Percentiles rank a stretch among this genome's conserved stretches.
These are phyloP conservation scores for Acanthamoeba healyi DNA, from an alignment of 208 protist genomes.

Conservation along the genomic window DNA sequence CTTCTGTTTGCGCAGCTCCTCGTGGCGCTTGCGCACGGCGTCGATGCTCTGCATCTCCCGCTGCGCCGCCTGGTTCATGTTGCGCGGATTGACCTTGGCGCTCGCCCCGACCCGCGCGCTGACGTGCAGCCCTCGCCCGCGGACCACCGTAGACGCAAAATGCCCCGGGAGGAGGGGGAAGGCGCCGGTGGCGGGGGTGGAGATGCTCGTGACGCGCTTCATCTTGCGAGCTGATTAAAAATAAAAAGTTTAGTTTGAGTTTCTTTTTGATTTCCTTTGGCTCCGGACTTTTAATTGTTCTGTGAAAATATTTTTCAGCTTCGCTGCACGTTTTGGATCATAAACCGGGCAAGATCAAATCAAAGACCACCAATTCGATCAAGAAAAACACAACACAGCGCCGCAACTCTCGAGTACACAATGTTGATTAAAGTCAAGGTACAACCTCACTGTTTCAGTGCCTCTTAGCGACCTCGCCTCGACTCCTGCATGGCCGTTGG, in stretches of 20 bases:
- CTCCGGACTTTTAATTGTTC: neutral
- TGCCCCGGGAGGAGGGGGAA: neutral
- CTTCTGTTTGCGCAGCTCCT: constrained; percentile 19
- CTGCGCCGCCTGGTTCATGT: constrained; percentile 24
- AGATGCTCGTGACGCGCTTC: neutral
- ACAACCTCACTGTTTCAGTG: neutral
- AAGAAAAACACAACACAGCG: no score
- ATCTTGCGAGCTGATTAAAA: neutral
- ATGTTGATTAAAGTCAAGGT: constrained; percentile 63
- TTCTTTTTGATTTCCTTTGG: neutral
- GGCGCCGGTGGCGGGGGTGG: neutral
- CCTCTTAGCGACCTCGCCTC: neutral
- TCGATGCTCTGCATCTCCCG: neutral
- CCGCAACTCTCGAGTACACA: no score
- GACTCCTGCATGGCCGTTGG: neutral
- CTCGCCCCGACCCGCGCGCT: neutral
- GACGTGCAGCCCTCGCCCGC: neutral
- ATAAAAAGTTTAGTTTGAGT: neutral
- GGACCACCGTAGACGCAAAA: neutral
- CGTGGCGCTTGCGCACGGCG: neutral
- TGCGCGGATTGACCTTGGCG: constrained; percentile 42
- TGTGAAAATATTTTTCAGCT: no score
- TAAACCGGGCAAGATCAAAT: neutral
- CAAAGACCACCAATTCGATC: neutral
- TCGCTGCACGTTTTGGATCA: no score